Base-by-base conservation (phyloP, 345 rosid species). In the Arabidopsis suecica region DNA sequence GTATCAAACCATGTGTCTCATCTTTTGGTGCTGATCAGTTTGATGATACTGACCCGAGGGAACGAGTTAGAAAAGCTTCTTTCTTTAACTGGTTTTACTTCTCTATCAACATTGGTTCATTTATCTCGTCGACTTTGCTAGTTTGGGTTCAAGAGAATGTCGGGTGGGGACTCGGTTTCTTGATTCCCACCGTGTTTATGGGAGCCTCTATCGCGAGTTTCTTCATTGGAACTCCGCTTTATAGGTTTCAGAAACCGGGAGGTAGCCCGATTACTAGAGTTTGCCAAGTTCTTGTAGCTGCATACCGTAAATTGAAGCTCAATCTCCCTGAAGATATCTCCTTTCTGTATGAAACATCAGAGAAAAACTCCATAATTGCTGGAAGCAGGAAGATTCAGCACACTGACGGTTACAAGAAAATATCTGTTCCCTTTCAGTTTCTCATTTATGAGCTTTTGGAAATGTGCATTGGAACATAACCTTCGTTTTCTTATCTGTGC, bases 1-100 rank as follows among this genome's bases (percentile, higher is more conserved):
- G 97, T 9, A 92, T 90, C 87, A 92, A 92, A 74, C 96, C 96
- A 1, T 92, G 93, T 73, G 94, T 92, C 9, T 89, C 96, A 1
- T 88, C 96, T 28, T 92, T 90, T 62, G 93, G 96, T 74, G 92
- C 96, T 0, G 97, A 90, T 61, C 96, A 92, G 81, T 90, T 92
- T 78, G 97, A 92, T 80, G 94, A 92, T 65, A 88, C 91, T 25
- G 93, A 92, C 73, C 60, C 88, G 1, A 79, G 49, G 51, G 97
- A 92, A 80, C 75, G 92, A 73, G 80, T 77, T 47, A 90, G 81
- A 74, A 92, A 90, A 69, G 93, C 89, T 38, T 90, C 97, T 7
- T 92, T 92, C 81, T 90, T 92, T 81, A 92, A 92, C 71, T 92
- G 94, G 93, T 91, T 84, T 69, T 91, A 88, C 63, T 89, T 91